Base-by-base conservation (phyloP, 768 basidiomycete genomes). In the Trametes gibbosa region DNA sequence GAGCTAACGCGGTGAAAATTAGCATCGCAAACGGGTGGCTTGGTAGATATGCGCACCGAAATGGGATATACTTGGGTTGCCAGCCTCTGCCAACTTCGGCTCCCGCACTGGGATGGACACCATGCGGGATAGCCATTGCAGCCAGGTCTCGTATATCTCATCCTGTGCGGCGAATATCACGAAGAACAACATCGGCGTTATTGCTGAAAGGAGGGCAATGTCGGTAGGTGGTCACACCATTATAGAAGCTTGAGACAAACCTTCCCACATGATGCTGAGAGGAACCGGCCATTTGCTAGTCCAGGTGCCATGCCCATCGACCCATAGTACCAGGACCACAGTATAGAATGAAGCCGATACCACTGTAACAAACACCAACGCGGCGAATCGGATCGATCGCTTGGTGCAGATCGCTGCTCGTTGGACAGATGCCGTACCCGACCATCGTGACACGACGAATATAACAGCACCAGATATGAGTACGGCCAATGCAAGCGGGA, bases 101-200 rank as follows among this genome's bases (percentile, higher is more conserved):
- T 47, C 27, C 25, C 37, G 7, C 27, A 27, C 10, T 9, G 52
- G 52, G n/a, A 42, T n/a, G 10, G 6, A 27, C 2, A 60, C 34
- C 13, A 56, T 5, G 13, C 37, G 54, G 13, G 54, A 61, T 1
- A 61, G 29, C 60, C 60, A 66, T 3, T 42, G 49, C 2, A 53
- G 27, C 67, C 67, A 68, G 0, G 62, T 58, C 46, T 55, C 50
- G 40, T 64, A 66, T 5, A 68, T 62, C 32, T 68, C 63, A 24
- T 68, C 63, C 19, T 66, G 67, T 0, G 67, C 67, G 3, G 60
- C 63, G 54, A 68, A 68, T 17, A 68, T 65, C 27, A 65, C 2
- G 58, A 68, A 66, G 45, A 64, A 61, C 7, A 66, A 50, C 2
- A 63, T 23, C 2, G 63, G 63, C 0, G 63, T 61, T 2, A 63